These are phyloP conservation scores for Lactarius psammicola DNA, from an alignment of 768 basidiomycete species.

Conservation along the genomic window DNA sequence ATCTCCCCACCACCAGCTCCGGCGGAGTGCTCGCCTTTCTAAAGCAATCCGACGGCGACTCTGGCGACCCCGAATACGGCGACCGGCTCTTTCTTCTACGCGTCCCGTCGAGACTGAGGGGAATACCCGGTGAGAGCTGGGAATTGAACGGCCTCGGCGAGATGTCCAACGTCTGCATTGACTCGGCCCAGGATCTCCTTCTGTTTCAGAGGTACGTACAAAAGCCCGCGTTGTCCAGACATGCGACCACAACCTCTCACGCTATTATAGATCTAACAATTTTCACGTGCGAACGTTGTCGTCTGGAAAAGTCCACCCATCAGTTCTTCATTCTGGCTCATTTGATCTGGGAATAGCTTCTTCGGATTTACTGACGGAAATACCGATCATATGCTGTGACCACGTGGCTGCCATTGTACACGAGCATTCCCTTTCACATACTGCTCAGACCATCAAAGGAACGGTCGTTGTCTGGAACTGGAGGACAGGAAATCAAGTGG, in stretches of 20 bases:
- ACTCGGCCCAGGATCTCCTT: constrained; percentile 23
- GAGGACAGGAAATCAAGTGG: constrained; percentile 16
- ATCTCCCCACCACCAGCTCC: constrained; percentile 19
- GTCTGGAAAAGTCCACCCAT: constrained; percentile 18
- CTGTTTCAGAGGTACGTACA: constrained; percentile 14
- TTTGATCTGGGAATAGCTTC: constrained; percentile 13
- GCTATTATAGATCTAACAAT: constrained; percentile 4
- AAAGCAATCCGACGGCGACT: neutral
- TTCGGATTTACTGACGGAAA: neutral
- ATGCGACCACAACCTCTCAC: neutral
- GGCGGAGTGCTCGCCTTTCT: constrained; percentile 24
- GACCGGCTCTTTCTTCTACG: constrained; percentile 16
- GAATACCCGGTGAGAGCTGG: constrained; percentile 21
- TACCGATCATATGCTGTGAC: constrained; percentile 9
- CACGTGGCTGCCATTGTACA: constrained; percentile 15
- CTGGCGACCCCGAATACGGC: neutral
- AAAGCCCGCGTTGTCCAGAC: neutral
- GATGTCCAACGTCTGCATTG: constrained; percentile 18
- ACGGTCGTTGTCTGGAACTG: constrained; percentile 18
- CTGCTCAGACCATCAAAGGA: neutral
- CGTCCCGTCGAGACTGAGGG: constrained; percentile 18
- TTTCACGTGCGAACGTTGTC: constrained; percentile 20
- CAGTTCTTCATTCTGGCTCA: constrained; percentile 2
- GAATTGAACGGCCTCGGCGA: constrained; percentile 22
- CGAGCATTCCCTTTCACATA: neutral